Conservation (phyloP, 2,329 filamentous ascomycete genomes). For the Sporothrix brunneoviolacea region DNA sequence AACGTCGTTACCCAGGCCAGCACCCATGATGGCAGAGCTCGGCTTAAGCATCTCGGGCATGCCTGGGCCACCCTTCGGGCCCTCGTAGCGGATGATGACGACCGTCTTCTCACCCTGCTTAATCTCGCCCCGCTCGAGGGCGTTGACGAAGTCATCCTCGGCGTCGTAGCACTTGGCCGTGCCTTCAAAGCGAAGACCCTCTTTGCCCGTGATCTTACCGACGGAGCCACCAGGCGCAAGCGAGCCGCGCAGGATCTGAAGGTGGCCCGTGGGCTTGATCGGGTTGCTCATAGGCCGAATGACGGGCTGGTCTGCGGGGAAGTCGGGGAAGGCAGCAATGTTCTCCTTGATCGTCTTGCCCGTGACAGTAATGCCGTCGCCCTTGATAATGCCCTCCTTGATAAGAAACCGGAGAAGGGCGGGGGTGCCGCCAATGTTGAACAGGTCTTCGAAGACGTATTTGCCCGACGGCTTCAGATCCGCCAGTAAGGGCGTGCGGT, state of each 20-base stretch:
- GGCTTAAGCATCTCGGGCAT: conserved; percentile 96
- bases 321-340: conserved; percentile 65
- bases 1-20: conserved; percentile 69
- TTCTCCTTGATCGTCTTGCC: conserved; percentile 88
- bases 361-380: conserved; percentile 74
- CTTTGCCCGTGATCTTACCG: conserved; percentile 91
- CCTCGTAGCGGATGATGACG: conserved; percentile 86
- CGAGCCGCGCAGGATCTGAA: conserved; percentile 81
- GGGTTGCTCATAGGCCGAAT: conserved; percentile 75
- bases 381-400: conserved; percentile 74
- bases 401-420: conserved; percentile 82
- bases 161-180: conserved; percentile 79
- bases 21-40: conserved; percentile 88
- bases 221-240: conserved; percentile 82
- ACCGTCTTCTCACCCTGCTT: conserved; percentile 84
- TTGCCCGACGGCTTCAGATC: conserved; percentile 81
- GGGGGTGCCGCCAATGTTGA: conserved; percentile 81
- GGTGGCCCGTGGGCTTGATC: conserved; percentile 80
- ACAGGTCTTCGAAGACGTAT: conserved; percentile 78
- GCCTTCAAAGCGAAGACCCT: conserved; percentile 75
- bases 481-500: conserved; percentile 71
- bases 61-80: conserved; percentile 85
- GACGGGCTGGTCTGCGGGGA: conserved; percentile 71
- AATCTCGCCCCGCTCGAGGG: conserved; percentile 69
- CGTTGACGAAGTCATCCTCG: conserved; percentile 71